Conservation (phyloP, 345 rosid genomes). For the Syzygium grande region DNA sequence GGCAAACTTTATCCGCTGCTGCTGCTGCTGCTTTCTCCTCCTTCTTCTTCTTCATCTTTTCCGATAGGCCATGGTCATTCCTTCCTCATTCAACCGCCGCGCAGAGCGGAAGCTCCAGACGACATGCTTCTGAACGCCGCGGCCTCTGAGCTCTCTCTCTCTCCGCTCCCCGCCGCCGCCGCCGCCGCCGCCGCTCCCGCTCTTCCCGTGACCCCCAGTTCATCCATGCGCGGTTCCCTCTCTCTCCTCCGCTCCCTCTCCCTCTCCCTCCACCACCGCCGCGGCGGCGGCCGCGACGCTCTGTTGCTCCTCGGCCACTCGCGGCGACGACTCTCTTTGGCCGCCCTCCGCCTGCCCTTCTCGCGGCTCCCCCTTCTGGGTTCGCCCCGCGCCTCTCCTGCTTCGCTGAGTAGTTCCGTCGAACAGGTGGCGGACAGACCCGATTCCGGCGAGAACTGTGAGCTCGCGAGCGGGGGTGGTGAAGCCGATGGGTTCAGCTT, state of each 20-base stretch:
- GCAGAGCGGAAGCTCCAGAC: not conserved
- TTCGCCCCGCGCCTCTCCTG: not conserved
- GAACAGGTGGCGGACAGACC: slow-evolving; percentile 24
- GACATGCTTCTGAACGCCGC: not conserved
- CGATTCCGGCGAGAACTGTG: slow-evolving; percentile 8
- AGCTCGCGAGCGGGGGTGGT: not conserved
- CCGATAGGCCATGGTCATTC: not conserved
- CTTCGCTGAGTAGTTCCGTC: slow-evolving; percentile 34
- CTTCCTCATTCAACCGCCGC: not conserved
- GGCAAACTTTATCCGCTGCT: not conserved
- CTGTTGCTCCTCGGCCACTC: not conserved
- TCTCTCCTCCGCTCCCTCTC: slow-evolving; percentile 18
- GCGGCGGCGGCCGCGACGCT: not conserved
- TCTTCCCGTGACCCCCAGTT: not conserved
- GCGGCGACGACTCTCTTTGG: not conserved
- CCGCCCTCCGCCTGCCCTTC: not conserved
- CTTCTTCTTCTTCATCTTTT: not conserved
- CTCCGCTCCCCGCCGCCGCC: not conserved
- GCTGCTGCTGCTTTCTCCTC: no score
- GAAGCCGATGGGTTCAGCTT: slow-evolving; percentile 3
- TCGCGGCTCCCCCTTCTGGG: not conserved
- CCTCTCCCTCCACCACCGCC: slow-evolving; percentile 11
- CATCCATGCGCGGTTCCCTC: slow-evolving; percentile 19
- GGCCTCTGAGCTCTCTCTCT: not conserved
- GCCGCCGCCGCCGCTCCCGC: not conserved